These are phyloP conservation scores for Yarrowia porcina DNA, from an alignment of 805 yeast species.

Conservation along the genomic window DNA sequence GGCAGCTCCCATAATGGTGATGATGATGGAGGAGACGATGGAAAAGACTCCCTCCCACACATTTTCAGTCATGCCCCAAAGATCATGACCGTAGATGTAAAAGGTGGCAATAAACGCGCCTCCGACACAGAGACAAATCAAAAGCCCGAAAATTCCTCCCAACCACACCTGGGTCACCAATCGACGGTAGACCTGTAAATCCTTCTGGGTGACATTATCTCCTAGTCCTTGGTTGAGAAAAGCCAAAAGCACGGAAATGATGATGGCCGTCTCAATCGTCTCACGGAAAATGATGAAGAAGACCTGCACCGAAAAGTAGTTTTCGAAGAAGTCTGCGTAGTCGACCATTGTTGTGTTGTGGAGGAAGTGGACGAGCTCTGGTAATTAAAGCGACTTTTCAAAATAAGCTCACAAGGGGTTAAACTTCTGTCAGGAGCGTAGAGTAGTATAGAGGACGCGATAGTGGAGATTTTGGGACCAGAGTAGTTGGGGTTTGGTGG, in stretches of 20 bases:
- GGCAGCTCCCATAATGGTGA: conserved; percentile 90
- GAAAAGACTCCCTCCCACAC: conserved; percentile 86
- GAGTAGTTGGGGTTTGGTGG: too few species aligned
- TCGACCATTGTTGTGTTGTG: conserved; percentile 8
- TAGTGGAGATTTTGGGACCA: too few species aligned
- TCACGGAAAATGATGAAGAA: conserved; percentile 92
- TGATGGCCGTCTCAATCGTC: conserved; percentile 83
- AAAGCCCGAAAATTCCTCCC: conserved; percentile 72
- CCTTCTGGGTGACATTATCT: conserved; percentile 26
- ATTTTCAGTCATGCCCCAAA: conserved; percentile 85
- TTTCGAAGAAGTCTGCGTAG: conserved; percentile 25
- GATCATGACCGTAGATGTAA: conserved; percentile 73
- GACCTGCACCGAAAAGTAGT: conserved; percentile 51
- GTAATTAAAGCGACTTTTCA: background rate
- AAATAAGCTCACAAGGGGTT: conserved; percentile 5
- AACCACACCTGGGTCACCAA: conserved; percentile 72
- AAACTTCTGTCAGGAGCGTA: too few species aligned
- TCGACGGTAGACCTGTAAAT: conserved; percentile 45
- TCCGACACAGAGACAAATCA: conserved; percentile 70
- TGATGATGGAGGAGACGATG: conserved; percentile 73
- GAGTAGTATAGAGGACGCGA: too few species aligned
- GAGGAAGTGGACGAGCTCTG: background rate
- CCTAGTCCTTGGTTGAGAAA: conserved; percentile 80
- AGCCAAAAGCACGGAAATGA: conserved; percentile 84
- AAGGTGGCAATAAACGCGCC: conserved; percentile 64